Evolutionary conservation across 345 rosid genomes (phyloP), one percentile per base, ranked within the genome.

Genomic region (Draba incana): DNA sequence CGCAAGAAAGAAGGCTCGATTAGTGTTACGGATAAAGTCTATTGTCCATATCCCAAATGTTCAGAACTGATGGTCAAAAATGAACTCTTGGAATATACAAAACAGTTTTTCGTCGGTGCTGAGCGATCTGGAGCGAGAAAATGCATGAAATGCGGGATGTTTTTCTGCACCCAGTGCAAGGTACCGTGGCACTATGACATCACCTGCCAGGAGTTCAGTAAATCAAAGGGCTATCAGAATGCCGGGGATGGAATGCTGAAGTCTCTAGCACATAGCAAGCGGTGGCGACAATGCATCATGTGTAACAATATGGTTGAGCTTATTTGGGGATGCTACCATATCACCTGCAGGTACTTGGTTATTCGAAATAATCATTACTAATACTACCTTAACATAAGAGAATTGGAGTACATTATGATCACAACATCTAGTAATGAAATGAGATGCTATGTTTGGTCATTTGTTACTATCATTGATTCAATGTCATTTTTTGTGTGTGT

Each of bases 41-140:
- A 90, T 39, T 93, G 97, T 74, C 91, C 97, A 10, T 79, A 78
- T 71, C 96, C 90, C 2, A 84, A 44, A 14, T 92, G 98, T 77
- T 92, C 98, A 0, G 85, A 86, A 15, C 78, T 93, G 56, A 88
- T 93, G 97, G 74, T 82, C 10, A 83, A 75, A 76, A 65, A 37
- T 2, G 91, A 85, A 77, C 79, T 74, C 27, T 75, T 71, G 42
- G 77, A 74, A 61, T 78, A 73, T 68, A 70, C 91, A 10, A 80
- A 71, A 45, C 60, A 35, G 48, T 64, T 59, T 38, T 57, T 4
- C 49, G 46, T 62, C 44, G 83, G 68, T 58, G 73, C 62, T 24
- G 71, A 76, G 10, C 6, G 12, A 50, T 72, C 75, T 10, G 72
- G 80, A 54, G 89, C 82, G 5, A 83, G 91, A 70, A 84, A 75